These are phyloP conservation scores for Selaginella tamariscina DNA, from an alignment of 75 land plant species.

Conservation along the genomic window DNA sequence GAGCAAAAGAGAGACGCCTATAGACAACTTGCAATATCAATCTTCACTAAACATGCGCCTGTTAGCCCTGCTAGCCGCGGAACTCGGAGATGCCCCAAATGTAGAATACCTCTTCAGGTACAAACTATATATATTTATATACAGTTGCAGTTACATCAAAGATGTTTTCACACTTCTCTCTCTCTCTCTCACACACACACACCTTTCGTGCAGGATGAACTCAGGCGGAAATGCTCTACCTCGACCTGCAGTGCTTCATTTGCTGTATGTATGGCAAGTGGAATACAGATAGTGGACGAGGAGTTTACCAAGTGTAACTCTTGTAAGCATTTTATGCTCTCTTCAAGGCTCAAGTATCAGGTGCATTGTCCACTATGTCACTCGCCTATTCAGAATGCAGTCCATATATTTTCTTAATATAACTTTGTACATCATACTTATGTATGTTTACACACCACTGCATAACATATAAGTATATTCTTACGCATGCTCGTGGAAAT, in stretches of 20 bases:
- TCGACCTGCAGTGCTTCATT: conserved; percentile 14
- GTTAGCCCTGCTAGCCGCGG: conserved; percentile 6
- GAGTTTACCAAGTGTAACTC: conserved; percentile 13
- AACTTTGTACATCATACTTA: too few relatives aligned
- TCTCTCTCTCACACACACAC: too few relatives aligned
- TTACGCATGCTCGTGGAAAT: too few relatives aligned
- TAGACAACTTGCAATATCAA: conserved; percentile 18
- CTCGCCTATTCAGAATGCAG: background rate
- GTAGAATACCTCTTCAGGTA: conserved; percentile 18
- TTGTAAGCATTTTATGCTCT: conserved; percentile 18
- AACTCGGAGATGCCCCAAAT: conserved; percentile 15
- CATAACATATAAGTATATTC: too few relatives aligned
- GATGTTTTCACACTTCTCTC: background rate
- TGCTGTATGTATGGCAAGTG: conserved; percentile 23
- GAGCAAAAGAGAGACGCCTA: conserved; percentile 11
- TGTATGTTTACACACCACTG: too few relatives aligned
- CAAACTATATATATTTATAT: background rate
- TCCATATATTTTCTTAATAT: too few relatives aligned
- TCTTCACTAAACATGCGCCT: conserved; percentile 16
- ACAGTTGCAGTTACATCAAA: background rate
- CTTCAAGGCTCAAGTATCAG: background rate
- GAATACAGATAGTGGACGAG: conserved; percentile 20
- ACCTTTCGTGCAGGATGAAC: conserved; percentile 7
- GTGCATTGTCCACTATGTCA: conserved; percentile 24
- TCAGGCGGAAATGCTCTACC: conserved; percentile 14